Conservation (phyloP, 495 filamentous ascomycete genomes). For the Trypethelium eluteriae region DNA sequence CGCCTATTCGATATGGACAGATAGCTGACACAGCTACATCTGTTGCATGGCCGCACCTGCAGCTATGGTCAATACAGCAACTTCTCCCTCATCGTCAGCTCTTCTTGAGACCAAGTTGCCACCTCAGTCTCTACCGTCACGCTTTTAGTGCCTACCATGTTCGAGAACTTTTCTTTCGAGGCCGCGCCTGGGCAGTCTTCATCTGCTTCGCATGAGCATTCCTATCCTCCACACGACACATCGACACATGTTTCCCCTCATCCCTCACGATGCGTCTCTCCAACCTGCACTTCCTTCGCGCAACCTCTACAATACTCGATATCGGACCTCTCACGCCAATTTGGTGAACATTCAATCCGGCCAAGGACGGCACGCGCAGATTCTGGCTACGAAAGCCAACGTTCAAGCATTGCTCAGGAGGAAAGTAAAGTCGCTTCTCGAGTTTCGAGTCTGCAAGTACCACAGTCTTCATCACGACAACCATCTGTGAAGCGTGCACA, state of each 20-base stretch:
- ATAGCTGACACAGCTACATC: background rate
- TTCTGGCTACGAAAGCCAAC: slow-evolving; percentile 9
- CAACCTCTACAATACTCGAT: background rate
- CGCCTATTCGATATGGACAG: slow-evolving; percentile 2
- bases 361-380: background rate
- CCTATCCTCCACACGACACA: background rate
- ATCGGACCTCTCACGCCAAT: background rate
- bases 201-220: background rate
- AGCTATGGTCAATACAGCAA: background rate
- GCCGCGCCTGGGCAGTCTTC: background rate
- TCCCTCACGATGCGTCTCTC: background rate
- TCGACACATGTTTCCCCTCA: background rate
- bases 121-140: background rate
- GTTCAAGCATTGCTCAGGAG: background rate
- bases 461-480: background rate
- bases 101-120: background rate
- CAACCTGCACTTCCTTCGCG: background rate
- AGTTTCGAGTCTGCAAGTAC: background rate
- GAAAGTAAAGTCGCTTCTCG: background rate
- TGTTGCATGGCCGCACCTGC: background rate
- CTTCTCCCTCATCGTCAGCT: background rate
- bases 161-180: slow-evolving; percentile 4
- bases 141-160: background rate
- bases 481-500: background rate
- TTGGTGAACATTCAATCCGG: background rate